Conservation (phyloP, 2,329 filamentous ascomycete species). For the Aspergillus sp. region DNA sequence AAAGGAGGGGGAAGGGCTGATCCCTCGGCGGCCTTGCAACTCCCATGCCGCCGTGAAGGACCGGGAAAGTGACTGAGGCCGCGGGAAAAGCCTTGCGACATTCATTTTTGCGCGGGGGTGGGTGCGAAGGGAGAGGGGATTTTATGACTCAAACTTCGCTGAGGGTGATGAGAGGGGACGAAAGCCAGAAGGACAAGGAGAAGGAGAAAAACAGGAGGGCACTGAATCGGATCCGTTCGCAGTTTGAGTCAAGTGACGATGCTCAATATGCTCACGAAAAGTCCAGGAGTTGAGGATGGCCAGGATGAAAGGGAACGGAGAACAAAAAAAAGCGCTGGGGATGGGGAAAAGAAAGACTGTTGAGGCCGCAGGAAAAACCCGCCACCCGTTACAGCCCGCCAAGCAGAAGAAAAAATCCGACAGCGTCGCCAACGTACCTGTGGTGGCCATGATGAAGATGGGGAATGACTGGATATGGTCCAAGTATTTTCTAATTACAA, state of each 20-base stretch:
- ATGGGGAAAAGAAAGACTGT: neutral
- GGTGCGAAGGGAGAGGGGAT: neutral
- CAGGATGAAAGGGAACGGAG: neutral
- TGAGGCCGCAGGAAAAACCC: neutral
- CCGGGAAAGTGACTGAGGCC: slow-evolving; percentile 16
- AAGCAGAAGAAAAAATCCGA: neutral
- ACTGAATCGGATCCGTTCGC: neutral
- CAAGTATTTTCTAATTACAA: neutral
- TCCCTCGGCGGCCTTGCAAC: slow-evolving; percentile 6
- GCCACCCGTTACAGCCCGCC: neutral
- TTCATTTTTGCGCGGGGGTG: slow-evolving; percentile 21
- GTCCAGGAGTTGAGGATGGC: neutral
- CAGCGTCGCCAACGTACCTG: neutral
- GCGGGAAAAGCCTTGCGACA: slow-evolving; percentile 22
- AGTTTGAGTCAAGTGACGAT: neutral
- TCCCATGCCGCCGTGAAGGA: slow-evolving; percentile 7
- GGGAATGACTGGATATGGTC: neutral
- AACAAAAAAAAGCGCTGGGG: neutral
- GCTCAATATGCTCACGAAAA: neutral
- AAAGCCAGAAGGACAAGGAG: neutral
- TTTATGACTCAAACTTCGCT: neutral
- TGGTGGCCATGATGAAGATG: neutral
- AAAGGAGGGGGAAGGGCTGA: neutral
- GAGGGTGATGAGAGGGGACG: neutral
- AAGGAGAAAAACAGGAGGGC: neutral